phyloP scores from a whole-genome alignment of 2,329 filamentous ascomycete genomes.

The Biscogniauxia sp. region DNA sequence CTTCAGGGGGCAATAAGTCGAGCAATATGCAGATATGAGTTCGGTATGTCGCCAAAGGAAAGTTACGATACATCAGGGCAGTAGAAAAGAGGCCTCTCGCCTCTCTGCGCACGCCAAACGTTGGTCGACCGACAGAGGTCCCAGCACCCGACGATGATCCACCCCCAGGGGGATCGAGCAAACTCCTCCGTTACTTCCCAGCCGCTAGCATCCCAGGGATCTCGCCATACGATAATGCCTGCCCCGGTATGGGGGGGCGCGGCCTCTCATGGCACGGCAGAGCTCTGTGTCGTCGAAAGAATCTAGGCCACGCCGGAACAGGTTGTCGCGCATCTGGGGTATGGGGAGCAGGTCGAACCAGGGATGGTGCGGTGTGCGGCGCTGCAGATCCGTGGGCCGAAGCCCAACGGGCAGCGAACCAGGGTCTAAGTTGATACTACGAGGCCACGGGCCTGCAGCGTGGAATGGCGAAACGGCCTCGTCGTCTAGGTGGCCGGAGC shows the following conservation, averaged over 20 bases:
- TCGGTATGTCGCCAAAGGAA: too few relatives aligned
- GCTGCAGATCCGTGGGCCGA: constrained; percentile 32
- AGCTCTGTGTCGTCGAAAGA: constrained; percentile 21
- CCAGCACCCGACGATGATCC: constrained; percentile 13
- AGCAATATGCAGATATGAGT: too few relatives aligned
- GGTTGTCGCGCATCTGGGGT: constrained; percentile 34
- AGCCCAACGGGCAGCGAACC: constrained; percentile 15
- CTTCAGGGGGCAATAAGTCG: too few relatives aligned
- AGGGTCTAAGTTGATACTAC: constrained; percentile 1
- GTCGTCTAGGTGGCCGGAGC: constrained; percentile 12
- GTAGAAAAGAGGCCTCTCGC: constrained; percentile 15
- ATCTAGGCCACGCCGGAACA: constrained; percentile 18
- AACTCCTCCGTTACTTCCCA: constrained; percentile 18
- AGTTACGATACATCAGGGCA: too few relatives aligned
- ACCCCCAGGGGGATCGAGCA: constrained; percentile 10
- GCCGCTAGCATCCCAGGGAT: constrained; percentile 12
- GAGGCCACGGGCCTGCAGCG: neutral
- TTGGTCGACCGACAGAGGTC: constrained; percentile 15
- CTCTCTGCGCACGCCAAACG: constrained; percentile 14
- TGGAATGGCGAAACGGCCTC: constrained; percentile 16
- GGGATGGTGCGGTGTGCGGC: constrained; percentile 30
- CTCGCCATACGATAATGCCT: constrained; percentile 16
- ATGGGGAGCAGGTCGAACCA: constrained; percentile 39
- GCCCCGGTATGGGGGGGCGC: neutral
- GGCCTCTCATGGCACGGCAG: constrained; percentile 10